Evolutionary conservation across 2,329 filamentous ascomycete genomes (phyloP).

Genomic region (Botrytis aclada): DNA sequence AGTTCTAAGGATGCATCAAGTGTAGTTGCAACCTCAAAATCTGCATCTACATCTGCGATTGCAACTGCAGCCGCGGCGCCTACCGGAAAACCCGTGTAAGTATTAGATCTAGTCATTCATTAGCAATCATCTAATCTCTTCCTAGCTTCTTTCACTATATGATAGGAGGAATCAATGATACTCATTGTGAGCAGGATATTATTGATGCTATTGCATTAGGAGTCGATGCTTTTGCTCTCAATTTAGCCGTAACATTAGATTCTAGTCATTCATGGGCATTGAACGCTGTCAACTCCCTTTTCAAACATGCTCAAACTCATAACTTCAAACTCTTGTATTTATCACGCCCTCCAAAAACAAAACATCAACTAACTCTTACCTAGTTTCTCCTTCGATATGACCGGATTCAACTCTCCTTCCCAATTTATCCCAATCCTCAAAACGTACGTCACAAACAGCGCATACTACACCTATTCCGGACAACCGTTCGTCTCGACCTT

Average conservation of each 20-base stretch:
- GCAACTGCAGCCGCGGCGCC: not conserved
- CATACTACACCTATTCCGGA: conserved; percentile 23
- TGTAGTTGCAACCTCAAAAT: not conserved
- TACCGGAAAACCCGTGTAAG: conserved; percentile 21
- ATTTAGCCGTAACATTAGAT: conserved; percentile 17
- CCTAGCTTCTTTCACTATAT: conserved; percentile 23
- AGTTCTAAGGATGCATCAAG: not conserved
- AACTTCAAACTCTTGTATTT: conserved; percentile 24
- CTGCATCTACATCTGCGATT: not conserved
- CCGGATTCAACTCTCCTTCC: conserved; percentile 20
- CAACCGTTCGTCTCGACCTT: conserved; percentile 25
- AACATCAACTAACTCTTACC: not conserved
- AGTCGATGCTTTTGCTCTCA: conserved; percentile 24
- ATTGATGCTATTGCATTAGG: conserved; percentile 23
- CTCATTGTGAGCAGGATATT: conserved; percentile 24
- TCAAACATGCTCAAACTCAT: conserved; percentile 19
- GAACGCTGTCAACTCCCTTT: conserved; percentile 15
- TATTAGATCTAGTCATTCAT: not conserved
- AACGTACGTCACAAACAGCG: conserved; percentile 18
- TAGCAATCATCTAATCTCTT: not conserved
- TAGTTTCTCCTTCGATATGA: conserved; percentile 28
- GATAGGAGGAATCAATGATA: conserved; percentile 21
- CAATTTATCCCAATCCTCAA: conserved; percentile 21
- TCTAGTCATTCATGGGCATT: conserved; percentile 15
- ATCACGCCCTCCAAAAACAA: too few relatives aligned